These are phyloP conservation scores for Fusarium sp. DNA, from an alignment of 2,329 filamentous ascomycete genomes.

Conservation along the genomic window DNA sequence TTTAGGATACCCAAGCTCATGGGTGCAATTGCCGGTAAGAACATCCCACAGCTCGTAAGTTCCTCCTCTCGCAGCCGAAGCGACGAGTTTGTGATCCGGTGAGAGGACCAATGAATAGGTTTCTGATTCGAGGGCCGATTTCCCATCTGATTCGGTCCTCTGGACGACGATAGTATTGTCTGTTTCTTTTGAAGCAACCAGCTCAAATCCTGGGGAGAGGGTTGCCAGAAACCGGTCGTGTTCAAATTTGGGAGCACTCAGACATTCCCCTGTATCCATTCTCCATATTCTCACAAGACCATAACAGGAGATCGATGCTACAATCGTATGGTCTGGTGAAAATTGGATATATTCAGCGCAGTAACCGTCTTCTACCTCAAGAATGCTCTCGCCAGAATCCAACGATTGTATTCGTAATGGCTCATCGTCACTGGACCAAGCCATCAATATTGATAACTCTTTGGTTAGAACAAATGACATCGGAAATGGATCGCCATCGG, in stretches of 20 bases:
- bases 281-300: not conserved
- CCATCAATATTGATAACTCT: not conserved
- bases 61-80: not conserved
- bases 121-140: not conserved
- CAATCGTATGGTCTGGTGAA: not conserved
- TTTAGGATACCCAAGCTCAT: not conserved
- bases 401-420: not conserved
- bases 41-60: not conserved
- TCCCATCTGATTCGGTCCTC: not conserved
- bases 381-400: not conserved
- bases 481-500: no score
- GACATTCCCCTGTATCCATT: not conserved
- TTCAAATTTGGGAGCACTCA: not conserved
- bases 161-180: not conserved
- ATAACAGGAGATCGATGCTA: not conserved
- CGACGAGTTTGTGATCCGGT: not conserved
- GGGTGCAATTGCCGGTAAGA: not conserved
- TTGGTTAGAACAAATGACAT: not conserved
- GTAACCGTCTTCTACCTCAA: not conserved
- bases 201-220: not conserved
- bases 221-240: not conserved
- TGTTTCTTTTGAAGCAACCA: not conserved
- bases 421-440: fast-evolving
- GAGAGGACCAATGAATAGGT: not conserved
- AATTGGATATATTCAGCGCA: not conserved